Conservation (phyloP, 129 eudicot species). For the Deinandra increscens region DNA sequence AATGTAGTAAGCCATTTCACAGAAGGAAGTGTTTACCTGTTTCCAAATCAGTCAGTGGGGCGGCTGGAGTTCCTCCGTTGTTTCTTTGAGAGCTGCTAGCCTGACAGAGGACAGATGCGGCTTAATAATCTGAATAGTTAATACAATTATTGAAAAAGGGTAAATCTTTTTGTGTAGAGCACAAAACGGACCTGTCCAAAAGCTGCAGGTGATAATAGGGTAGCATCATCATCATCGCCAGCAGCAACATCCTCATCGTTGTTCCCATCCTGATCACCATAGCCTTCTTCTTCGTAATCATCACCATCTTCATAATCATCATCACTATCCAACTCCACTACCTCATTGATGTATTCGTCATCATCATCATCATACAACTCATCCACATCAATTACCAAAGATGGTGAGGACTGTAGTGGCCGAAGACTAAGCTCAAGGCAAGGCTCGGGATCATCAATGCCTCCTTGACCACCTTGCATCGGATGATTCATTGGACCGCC, state of each 20-base stretch:
- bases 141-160: background rate
- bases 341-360: background rate
- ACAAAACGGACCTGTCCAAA: background rate
- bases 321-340: background rate
- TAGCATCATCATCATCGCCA: background rate
- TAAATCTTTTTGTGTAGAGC: too few species aligned
- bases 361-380: background rate
- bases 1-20: background rate
- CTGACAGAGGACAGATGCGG: background rate
- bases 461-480: background rate
- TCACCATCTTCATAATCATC: background rate
- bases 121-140: slow-evolving; percentile 1
- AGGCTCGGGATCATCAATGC: background rate
- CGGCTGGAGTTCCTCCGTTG: too few species aligned
- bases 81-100: background rate
- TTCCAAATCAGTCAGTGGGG: background rate
- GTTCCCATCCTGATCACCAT: background rate
- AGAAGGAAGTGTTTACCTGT: too few species aligned
- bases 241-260: background rate
- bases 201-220: background rate
- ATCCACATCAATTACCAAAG: background rate
- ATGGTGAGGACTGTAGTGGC: background rate
- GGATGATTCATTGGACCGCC: background rate
- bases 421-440: background rate
- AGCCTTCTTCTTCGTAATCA: background rate